Conservation (phyloP, 202 grass and related monocot genomes). For the Panicum hallii region DNA sequence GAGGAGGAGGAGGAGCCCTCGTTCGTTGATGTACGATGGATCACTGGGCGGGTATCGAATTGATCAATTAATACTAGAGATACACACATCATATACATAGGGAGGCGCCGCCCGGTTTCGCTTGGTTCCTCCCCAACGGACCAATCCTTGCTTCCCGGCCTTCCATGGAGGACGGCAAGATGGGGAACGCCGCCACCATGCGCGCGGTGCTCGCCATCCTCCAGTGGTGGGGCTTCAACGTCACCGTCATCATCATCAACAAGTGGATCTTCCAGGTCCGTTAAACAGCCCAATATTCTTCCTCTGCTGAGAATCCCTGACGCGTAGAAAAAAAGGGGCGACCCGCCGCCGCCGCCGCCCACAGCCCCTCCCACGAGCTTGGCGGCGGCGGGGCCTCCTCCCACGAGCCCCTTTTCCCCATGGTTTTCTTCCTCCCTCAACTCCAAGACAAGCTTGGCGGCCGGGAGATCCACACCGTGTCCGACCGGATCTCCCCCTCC, state of each 20-base stretch:
- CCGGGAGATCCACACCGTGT: no score
- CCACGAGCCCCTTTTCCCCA: no score
- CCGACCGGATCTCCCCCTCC: no score
- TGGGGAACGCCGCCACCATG: constrained; percentile 58
- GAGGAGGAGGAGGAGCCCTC: no score
- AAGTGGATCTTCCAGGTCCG: constrained; percentile 99
- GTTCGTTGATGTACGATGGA: not conserved
- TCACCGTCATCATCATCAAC: constrained; percentile 99
- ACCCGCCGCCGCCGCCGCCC: no score
- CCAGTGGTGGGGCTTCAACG: constrained; percentile 99
- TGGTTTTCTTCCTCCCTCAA: no score
- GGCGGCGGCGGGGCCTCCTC: no score
- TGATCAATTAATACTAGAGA: constrained; percentile 7
- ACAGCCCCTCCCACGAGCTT: no score
- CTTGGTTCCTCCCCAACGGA: not conserved
- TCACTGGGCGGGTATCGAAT: not conserved
- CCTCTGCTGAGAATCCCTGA: not conserved
- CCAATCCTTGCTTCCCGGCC: no score
- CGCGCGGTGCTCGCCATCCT: constrained; percentile 79
- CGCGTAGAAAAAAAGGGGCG: no score
- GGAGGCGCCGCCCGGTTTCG: constrained; percentile 7
- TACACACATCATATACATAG: not conserved
- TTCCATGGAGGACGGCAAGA: constrained; percentile 70
- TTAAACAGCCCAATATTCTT: not conserved
- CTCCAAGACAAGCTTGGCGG: no score